Percentiles rank a stretch among this genome's conserved stretches.
These are phyloP conservation scores for Pyricularia pennisetigena DNA, from an alignment of 2,329 filamentous ascomycete species.

Conservation along the genomic window DNA sequence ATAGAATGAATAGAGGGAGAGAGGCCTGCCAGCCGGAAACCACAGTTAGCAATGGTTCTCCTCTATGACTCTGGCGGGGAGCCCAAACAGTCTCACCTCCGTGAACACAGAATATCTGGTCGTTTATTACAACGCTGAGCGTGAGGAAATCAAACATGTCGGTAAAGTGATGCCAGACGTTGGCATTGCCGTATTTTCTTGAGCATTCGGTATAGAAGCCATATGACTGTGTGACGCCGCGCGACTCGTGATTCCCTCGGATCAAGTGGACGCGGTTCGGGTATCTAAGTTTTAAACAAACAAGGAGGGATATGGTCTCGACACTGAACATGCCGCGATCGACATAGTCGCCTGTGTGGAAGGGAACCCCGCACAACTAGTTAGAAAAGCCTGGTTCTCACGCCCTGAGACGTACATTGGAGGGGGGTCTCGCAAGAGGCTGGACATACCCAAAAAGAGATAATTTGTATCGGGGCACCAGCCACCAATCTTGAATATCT, in stretches of 20 bases:
- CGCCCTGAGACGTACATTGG: background rate
- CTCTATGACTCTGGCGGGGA: background rate
- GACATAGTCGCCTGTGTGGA: conserved; percentile 74
- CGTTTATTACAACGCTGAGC: conserved; percentile 92
- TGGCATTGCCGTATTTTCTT: conserved; percentile 95
- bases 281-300: conserved; percentile 95
- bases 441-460: conserved; percentile 70
- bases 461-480: conserved; percentile 98
- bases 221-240: conserved; percentile 96
- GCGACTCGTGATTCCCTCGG: conserved; percentile 94
- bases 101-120: conserved; percentile 98
- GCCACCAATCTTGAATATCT: conserved; percentile 97
- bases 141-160: conserved; percentile 99
- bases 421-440: background rate
- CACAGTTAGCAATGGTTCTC: background rate
- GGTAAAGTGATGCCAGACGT: conserved; percentile 99
- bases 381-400: background rate
- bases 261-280: conserved; percentile 92
- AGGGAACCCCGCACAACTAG: background rate
- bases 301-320: conserved; percentile 94
- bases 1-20: conserved; percentile 93
- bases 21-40: conserved; percentile 40
- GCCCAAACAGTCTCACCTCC: conserved; percentile 48
- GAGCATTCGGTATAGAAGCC: conserved; percentile 98
- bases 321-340: conserved; percentile 98